Base-by-base conservation (phyloP, 2,329 filamentous ascomycete genomes). In the Cordyceps tenuipes region DNA sequence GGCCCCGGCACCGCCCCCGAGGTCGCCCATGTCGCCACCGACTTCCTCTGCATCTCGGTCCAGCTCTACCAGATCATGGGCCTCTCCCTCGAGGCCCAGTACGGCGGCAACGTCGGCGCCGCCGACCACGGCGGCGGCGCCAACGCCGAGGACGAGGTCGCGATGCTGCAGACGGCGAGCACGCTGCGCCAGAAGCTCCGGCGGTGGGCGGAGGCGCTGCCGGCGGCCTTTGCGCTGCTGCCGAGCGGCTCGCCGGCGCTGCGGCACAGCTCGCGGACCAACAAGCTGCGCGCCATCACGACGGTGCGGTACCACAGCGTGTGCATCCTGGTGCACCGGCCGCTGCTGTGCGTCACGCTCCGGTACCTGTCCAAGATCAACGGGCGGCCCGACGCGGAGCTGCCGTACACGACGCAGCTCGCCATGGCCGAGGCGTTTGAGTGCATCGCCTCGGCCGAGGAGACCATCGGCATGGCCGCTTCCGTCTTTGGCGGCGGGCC, bases 281-380 rank as follows among this genome's bases (percentile, higher is more conserved):
- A 64, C 63, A 70, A 66, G 7, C 73, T 79, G 44, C 70, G 71
- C 3, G 68, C 79, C 8, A 75, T 82, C 3, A 66, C 72, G 4
- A 68, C 70, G 0, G 55, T 73, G 2, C 60, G 72, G 15, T 70
- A 72, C 50, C 69, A 70, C 44, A 73, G 70, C 54, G 56, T 73
- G 12, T 68, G 66, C 13, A 65, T 73, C 0, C 64, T 74, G 1
- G 66, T 68, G 1, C 68, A 72, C 44, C 64, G 72, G 1, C 70
- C 70, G 1, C 61, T 70, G 8, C 54, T 71, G 1, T 53, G 41
- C 44, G 29, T 44, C 8, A 54, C 54, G 5, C 50, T 62, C 23
- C 51, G 29, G 19, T 49, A 62, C 15, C 48, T 62, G 17, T 61
- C 59, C 29, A 52, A 49, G 19, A 48, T 48, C 15, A 60, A 61